Evolutionary conservation across 164 flowering plant genomes (phyloP).

Genomic region (Tinospora cordifolia): DNA sequence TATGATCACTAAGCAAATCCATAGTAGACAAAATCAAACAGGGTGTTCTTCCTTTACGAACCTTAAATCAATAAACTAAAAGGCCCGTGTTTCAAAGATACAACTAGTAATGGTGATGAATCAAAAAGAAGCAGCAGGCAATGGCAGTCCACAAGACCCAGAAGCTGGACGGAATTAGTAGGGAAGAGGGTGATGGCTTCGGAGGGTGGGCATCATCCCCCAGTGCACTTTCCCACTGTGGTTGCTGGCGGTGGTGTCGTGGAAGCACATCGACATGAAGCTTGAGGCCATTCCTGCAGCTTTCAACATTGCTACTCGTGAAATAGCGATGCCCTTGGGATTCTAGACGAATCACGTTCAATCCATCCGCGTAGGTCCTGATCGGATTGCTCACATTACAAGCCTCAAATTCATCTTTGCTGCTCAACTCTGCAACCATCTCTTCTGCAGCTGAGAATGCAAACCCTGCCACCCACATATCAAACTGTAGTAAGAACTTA

Average conservation of each 20-base stretch:
- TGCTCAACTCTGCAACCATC: constrained; percentile 47
- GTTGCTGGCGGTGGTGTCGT: neutral
- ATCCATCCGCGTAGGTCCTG: constrained; percentile 56
- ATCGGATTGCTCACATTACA: constrained; percentile 66
- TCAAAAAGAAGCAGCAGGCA: too few species aligned
- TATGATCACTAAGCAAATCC: too few species aligned
- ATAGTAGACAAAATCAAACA: too few species aligned
- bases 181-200: neutral
- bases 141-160: neutral
- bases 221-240: too few species aligned
- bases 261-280: constrained; percentile 51
- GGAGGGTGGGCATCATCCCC: neutral
- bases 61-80: neutral
- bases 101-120: too few species aligned
- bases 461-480: constrained; percentile 46
- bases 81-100: too few species aligned
- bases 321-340: constrained; percentile 66
- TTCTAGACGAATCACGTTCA: constrained; percentile 37
- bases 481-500: neutral
- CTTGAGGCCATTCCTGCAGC: constrained; percentile 70
- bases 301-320: constrained; percentile 41
- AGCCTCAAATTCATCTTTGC: constrained; percentile 51
- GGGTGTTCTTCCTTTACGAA: neutral
- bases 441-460: constrained; percentile 54
- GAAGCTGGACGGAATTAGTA: neutral